Percentiles rank a stretch among this genome's conserved stretches.
Evolutionary conservation across 352 stramenopile species (phyloP).

Genomic region (Plasmopara halstedii): DNA sequence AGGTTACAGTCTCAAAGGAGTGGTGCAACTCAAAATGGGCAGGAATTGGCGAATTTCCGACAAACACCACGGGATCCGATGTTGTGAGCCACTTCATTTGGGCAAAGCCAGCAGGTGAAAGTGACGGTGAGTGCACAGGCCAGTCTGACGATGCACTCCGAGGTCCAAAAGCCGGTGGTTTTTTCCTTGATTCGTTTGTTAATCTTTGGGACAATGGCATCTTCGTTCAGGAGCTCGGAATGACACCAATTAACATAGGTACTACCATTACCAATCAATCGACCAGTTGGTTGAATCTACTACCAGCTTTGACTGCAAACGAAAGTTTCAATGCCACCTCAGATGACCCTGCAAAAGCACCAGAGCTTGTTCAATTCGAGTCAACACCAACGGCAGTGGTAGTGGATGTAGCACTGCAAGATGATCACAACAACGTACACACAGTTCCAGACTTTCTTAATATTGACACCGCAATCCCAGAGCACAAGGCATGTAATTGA

Average conservation of each 20-base stretch:
- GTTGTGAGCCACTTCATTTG: conserved; percentile 33
- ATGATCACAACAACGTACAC: conserved; percentile 1
- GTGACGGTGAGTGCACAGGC: conserved; percentile 30
- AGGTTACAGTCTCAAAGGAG: conserved; percentile 5
- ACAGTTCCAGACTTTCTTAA: conserved; percentile 9
- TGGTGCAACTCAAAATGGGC: conserved; percentile 38
- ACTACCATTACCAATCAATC: neutral
- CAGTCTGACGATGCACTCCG: conserved; percentile 22
- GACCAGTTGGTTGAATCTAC: too few species aligned
- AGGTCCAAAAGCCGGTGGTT: conserved; percentile 33
- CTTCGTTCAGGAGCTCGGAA: conserved; percentile 27
- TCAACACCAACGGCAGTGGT: conserved; percentile 7
- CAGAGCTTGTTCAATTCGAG: conserved; percentile 4
- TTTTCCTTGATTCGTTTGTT: conserved; percentile 45
- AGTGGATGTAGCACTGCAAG: conserved; percentile 7
- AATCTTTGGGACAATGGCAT: conserved; percentile 50
- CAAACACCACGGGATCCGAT: conserved; percentile 20
- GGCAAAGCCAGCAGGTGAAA: conserved; percentile 40
- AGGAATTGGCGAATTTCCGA: conserved; percentile 32
- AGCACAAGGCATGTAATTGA: conserved; percentile 16
- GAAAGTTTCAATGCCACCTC: neutral
- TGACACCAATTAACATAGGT: conserved; percentile 7
- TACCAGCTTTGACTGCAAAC: too few species aligned
- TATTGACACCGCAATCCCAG: neutral
- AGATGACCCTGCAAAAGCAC: neutral